Evolutionary conservation across 2,329 filamentous ascomycete species (phyloP).

Genomic region (Fusarium tjaetaba): DNA sequence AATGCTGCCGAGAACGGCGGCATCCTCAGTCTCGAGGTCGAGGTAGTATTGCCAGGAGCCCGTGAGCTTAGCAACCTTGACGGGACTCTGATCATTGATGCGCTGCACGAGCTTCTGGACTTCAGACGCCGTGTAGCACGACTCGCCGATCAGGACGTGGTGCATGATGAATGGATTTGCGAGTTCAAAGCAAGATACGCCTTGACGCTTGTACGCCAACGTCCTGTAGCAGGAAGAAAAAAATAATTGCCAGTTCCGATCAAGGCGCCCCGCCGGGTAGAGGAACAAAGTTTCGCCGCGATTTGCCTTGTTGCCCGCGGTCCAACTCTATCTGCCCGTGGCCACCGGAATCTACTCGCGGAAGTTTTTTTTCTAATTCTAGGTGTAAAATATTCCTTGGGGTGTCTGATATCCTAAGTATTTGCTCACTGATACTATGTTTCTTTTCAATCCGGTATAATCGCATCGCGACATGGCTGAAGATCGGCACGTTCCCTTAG

Average conservation of each 20-base stretch:
- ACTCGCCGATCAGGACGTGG: constrained; percentile 52
- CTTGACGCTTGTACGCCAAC: constrained; percentile 36
- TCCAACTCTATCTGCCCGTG: neutral
- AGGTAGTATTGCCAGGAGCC: constrained; percentile 75
- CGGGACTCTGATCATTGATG: constrained; percentile 55
- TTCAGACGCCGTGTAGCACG: constrained; percentile 61
- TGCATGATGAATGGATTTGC: constrained; percentile 46
- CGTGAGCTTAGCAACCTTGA: constrained; percentile 59
- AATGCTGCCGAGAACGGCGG: constrained; percentile 54
- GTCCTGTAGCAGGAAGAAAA: constrained; percentile 34
- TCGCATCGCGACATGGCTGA: neutral
- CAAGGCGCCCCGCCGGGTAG: neutral
- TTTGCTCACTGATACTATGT: too few species aligned
- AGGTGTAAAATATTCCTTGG: neutral
- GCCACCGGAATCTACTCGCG: neutral
- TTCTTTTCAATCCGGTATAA: neutral
- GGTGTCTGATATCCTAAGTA: neutral
- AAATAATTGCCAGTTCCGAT: constrained; percentile 21
- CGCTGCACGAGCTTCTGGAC: constrained; percentile 56
- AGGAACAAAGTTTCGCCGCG: constrained; percentile 36
- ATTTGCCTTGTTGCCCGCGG: neutral
- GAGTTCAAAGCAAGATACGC: constrained; percentile 42
- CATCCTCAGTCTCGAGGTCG: constrained; percentile 59
- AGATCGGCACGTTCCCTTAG: neutral
- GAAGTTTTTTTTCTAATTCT: neutral